Conservation (phyloP, 106 monocot species). For the Hemerocallis citrina region DNA sequence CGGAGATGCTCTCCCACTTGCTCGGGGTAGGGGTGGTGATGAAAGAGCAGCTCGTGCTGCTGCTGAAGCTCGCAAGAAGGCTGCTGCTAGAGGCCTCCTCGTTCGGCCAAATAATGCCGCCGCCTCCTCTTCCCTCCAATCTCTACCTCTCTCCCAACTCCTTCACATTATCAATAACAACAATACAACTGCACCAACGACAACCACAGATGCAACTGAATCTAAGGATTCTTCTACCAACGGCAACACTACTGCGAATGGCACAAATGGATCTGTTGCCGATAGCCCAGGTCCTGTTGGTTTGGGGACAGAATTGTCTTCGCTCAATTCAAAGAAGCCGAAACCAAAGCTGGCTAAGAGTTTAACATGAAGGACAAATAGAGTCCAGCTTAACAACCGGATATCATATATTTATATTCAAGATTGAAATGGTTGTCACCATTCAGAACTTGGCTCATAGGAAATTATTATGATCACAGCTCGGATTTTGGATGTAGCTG, state of each 20-base stretch:
- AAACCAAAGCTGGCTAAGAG: slow-evolving; percentile 67
- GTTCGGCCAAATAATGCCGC: slow-evolving; percentile 44
- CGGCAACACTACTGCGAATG: neutral
- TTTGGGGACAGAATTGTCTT: slow-evolving; percentile 55
- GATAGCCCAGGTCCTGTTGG: slow-evolving; percentile 56
- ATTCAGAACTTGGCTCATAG: too few species aligned
- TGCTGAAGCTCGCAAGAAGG: slow-evolving; percentile 86
- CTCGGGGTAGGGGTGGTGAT: slow-evolving; percentile 65
- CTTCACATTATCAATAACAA: slow-evolving; percentile 52
- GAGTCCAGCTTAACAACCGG: too few species aligned
- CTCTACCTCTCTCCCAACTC: slow-evolving; percentile 41
- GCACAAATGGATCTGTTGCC: slow-evolving; percentile 7
- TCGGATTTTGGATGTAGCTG: too few species aligned
- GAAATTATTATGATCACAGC: too few species aligned
- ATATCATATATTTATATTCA: too few species aligned
- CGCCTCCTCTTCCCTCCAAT: slow-evolving; percentile 55
- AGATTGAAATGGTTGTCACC: too few species aligned
- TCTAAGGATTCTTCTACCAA: slow-evolving; percentile 6
- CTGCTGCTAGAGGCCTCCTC: slow-evolving; percentile 67
- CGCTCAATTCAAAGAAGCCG: slow-evolving; percentile 77
- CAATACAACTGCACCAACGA: neutral
- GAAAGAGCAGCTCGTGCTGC: slow-evolving; percentile 84
- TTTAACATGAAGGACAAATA: too few species aligned
- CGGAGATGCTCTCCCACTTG: slow-evolving; percentile 46
- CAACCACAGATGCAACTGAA: slow-evolving; percentile 13